phyloP scores from a whole-genome alignment of 148 eudicot species.

The Fagopyrum homotropicum region DNA sequence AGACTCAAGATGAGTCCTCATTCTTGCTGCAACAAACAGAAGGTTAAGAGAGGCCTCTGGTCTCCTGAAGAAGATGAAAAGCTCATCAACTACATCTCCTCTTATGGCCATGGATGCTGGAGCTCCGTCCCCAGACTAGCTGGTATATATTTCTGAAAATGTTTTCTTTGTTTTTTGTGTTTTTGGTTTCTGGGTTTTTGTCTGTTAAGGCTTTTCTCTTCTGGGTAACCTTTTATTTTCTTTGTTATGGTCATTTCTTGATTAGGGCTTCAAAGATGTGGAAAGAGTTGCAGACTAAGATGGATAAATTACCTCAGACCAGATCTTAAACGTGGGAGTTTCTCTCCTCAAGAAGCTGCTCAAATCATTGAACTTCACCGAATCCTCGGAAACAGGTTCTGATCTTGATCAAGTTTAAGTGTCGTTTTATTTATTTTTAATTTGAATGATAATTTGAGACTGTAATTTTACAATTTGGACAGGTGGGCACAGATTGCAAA shows the following conservation, averaged over 20 bases:
- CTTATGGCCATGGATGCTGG: constrained; percentile 82
- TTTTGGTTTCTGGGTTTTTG: not conserved
- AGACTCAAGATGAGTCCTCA: constrained; percentile 63
- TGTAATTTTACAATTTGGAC: not conserved
- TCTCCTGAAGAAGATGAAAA: constrained; percentile 94
- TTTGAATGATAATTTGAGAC: not conserved
- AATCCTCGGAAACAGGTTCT: constrained; percentile 74
- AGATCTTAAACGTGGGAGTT: constrained; percentile 78
- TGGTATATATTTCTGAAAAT: constrained; percentile 24
- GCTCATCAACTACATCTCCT: constrained; percentile 62
- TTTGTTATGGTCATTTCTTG: not conserved
- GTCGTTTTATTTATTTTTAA: not conserved
- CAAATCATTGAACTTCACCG: constrained; percentile 80
- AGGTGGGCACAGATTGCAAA: constrained; percentile 97
- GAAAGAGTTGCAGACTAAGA: constrained; percentile 81
- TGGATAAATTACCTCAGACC: constrained; percentile 93
- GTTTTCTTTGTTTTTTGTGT: not conserved
- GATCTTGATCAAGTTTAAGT: not conserved
- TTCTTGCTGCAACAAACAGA: constrained; percentile 79
- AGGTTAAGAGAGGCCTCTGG: constrained; percentile 89
- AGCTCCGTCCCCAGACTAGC: constrained; percentile 81
- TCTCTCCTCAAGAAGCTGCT: constrained; percentile 67
- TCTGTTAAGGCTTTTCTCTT: not conserved
- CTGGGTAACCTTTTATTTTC: not conserved
- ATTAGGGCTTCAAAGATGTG: constrained; percentile 83